Evolutionary conservation across 345 rosid species (phyloP), one percentile per base, ranked within the genome.

Genomic region (Gynandropsis gynandra): DNA sequence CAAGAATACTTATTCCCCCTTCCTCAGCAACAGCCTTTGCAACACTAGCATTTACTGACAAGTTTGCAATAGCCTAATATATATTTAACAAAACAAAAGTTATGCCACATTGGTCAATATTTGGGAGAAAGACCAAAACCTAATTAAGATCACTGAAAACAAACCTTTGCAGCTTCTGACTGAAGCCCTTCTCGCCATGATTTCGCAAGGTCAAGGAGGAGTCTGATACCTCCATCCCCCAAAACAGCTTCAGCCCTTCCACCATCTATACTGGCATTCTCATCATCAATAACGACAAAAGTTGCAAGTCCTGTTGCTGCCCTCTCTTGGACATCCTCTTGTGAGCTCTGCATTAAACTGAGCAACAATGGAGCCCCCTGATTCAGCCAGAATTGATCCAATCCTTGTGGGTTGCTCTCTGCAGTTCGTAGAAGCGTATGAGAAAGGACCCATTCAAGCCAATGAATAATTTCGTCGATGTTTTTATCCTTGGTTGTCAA

Each of bases 261-360:
- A 58, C 83, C 54, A 42, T 86, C 89, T 63, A 86, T 80, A 68
- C 82, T 83, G 47, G 92, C 87, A 70, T 80, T 76, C 68, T 80
- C 92, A 59, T 86, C 95, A 63, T 86, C 87, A 36, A 74, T 74
- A 40, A 86, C 88, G n/a, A 86, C 89, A 50, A 83, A 86, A 43
- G 92, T 79, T 21, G 92, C 95, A 53, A 86, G 77, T 43, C 88
- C 95, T n/a, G 88, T 83, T n/a, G 92, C 89, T 49, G 95, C 84
- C 57, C 88, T 77, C 62, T 86, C 95, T 54, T 80, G 92, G 59
- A 83, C 88, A 65, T 86, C 95, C 59, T 83, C 95, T 73, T 83
- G 92, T 27, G 75, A 61, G 61, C 89, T 80, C 65, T 79, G 86
- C 82, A 80, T 80, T 50, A 86, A 74, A 61, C 75, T 67, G 31